phyloP scores from a whole-genome alignment of 192 early-diverging fungal species.

The Coemansia reversa region DNA sequence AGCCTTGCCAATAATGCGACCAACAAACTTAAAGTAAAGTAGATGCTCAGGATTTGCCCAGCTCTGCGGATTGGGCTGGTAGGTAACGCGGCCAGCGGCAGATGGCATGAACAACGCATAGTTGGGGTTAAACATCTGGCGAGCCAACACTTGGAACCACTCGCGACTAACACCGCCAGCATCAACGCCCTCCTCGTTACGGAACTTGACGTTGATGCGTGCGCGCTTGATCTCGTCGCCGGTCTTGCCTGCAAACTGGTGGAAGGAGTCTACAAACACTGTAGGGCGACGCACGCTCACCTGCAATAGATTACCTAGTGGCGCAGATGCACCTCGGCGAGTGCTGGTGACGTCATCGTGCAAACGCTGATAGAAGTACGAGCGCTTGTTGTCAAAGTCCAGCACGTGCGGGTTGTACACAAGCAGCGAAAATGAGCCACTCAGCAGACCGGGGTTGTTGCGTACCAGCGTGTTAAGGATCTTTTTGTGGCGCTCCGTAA shows the following conservation, averaged over 20 bases:
- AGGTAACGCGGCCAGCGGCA: slow-evolving; percentile 92
- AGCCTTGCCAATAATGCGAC: slow-evolving; percentile 98
- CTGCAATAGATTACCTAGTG: slow-evolving; percentile 61
- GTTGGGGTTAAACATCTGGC: slow-evolving; percentile 98
- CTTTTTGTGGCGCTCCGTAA: slow-evolving; percentile 94
- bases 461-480: slow-evolving; percentile 97
- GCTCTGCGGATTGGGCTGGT: slow-evolving; percentile 95
- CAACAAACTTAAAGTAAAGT: slow-evolving; percentile 96
- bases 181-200: slow-evolving; percentile 97
- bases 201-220: slow-evolving; percentile 89
- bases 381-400: slow-evolving; percentile 99
- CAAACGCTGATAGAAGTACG: slow-evolving; percentile 94
- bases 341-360: slow-evolving; percentile 68
- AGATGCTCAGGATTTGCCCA: slow-evolving; percentile 92
- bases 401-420: slow-evolving; percentile 97
- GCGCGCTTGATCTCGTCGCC: slow-evolving; percentile 94
- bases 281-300: slow-evolving; percentile 89
- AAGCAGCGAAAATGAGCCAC: slow-evolving; percentile 92
- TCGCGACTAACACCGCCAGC: slow-evolving; percentile 96
- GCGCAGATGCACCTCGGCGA: slow-evolving; percentile 50
- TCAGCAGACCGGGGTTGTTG: slow-evolving; percentile 94
- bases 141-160: slow-evolving; percentile 96
- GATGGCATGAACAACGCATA: slow-evolving; percentile 98
- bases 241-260: slow-evolving; percentile 83
- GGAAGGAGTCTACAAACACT: slow-evolving; percentile 97